Base-by-base conservation (phyloP, 1,139 yeast species). In the Candida neerlandica region DNA sequence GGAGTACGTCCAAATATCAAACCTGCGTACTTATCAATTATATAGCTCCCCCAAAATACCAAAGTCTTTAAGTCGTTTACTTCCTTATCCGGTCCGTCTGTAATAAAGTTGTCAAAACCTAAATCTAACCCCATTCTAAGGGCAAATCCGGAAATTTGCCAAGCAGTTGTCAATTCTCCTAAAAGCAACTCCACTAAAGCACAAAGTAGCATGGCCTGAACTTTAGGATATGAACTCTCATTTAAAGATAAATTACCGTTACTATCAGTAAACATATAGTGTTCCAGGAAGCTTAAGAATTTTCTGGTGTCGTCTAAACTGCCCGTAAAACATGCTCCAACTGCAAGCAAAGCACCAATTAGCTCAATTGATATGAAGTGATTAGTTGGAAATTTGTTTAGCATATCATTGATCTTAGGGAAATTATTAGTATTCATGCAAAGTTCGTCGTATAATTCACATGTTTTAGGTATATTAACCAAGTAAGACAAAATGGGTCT, bases 111-210 rank as follows among this genome's bases (percentile, higher is more conserved):
- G 32, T 46, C 40, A 29, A 50, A 50, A 7, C 55, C 55, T 9
- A 52, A 44, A 32, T 50, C 55, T 14, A 50, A 41, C 5, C 55
- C 55, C 55, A 52, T 52, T 29, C 55, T 39, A 33, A 52, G 47
- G 3, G 52, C 51, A 29, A 50, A 16, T 4, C 55, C 55, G 1
- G 50, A 43, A 18, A 48, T 26, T 43, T 50, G 51, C 55, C 55
- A 52, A 12, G 53, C 47, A 4, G 35, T 41, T 6, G 55, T 46
- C 34, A 52, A 45, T 38, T 52, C 51, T 5, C 53, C 55, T 15
- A 42, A 44, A 29, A 42, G 37, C 23, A 52, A 37, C 32, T 52
- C 53, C 33, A 41, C 41, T n/a, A 52, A 10, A 2, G 55, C 51
- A 40, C 44, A 35, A 12, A 45, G 34, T 4, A 50, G 12, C 33